These are phyloP conservation scores for Apiospora aurea DNA, from an alignment of 2,329 filamentous ascomycete genomes.

Conservation along the genomic window DNA sequence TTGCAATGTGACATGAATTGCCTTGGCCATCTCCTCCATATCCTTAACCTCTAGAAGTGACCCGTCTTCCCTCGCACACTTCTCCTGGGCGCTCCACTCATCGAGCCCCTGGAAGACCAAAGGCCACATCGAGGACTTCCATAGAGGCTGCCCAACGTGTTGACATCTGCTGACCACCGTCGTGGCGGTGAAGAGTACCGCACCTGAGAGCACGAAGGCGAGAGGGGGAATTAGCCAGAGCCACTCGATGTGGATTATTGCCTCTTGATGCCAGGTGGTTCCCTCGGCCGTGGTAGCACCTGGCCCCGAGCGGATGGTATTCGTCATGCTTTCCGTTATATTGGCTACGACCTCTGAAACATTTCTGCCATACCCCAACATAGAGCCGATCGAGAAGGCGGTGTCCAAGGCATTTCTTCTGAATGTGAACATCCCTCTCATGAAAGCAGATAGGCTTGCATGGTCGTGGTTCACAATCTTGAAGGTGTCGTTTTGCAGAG, in stretches of 20 bases:
- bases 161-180: not conserved
- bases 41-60: not conserved
- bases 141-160: not conserved
- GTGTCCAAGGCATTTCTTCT: too few species aligned
- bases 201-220: not conserved
- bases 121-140: not conserved
- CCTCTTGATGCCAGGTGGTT: not conserved
- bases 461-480: not conserved
- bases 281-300: not conserved
- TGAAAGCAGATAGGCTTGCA: not conserved
- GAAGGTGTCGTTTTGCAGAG: not conserved
- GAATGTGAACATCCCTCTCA: not conserved
- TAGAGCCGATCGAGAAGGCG: not conserved
- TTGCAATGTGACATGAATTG: not conserved
- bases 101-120: not conserved
- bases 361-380: not conserved
- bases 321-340: not conserved
- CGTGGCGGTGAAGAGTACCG: not conserved
- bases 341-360: not conserved
- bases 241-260: not conserved
- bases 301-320: not conserved
- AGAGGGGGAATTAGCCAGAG: not conserved
- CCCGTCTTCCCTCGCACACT: not conserved
- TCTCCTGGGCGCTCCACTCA: not conserved
- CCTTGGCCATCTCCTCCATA: not conserved